phyloP scores from a whole-genome alignment of 805 yeast genomes.

The Kluyveromyces siamensis region DNA sequence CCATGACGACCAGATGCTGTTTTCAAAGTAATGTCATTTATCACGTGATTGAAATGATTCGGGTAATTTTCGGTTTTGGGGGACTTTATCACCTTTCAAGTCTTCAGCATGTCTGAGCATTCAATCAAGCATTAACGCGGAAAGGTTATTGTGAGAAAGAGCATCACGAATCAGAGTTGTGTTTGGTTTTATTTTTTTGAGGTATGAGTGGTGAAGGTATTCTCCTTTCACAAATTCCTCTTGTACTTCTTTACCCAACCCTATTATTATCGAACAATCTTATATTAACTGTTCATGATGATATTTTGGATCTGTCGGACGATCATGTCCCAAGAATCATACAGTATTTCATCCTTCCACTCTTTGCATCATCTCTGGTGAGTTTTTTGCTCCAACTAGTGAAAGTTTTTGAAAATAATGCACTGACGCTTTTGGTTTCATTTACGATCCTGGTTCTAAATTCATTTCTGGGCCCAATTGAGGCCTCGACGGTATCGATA shows the following conservation, averaged over 20 bases:
- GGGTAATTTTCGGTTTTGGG: no score
- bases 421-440: conserved; percentile 2
- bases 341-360: conserved; percentile 13
- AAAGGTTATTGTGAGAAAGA: background rate
- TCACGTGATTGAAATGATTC: no score
- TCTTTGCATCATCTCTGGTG: conserved; percentile 14
- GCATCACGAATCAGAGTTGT: background rate
- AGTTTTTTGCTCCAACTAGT: conserved; percentile 8
- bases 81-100: no score
- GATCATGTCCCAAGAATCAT: conserved; percentile 4
- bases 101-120: no score
- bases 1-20: no score
- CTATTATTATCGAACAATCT: conserved; percentile 22
- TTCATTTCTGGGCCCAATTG: conserved; percentile 8
- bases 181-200: background rate
- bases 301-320: background rate
- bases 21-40: no score
- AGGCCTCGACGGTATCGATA: conserved; percentile 7
- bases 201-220: conserved; percentile 6
- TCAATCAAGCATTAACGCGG: no score
- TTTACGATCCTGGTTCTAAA: conserved; percentile 7
- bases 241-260: conserved; percentile 26
- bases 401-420: background rate
- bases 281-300: conserved; percentile 13
- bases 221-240: conserved; percentile 20